Base-by-base conservation (phyloP, 441 rosid genomes). In the Euphorbia schlechtendalii region DNA sequence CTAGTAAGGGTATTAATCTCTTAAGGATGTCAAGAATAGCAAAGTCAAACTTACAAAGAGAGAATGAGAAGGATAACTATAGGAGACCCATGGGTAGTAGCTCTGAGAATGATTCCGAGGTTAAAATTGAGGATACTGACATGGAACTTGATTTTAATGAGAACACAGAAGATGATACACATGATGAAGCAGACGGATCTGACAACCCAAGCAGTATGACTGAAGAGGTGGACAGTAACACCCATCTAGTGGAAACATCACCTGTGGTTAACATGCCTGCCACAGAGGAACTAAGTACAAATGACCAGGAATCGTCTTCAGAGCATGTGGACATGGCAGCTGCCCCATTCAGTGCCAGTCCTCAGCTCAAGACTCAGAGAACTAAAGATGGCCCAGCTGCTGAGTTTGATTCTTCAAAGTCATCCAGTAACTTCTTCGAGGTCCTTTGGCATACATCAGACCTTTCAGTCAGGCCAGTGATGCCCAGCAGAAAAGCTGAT, bases 101-200 rank as follows among this genome's bases (percentile, higher is more conserved):
- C 64, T 77, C 83, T 61, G 96, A 90, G 81, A 87, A 86, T 68
- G 84, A 88, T 74, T 74, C 97, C 62, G 97, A 93, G 71, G 93
- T 93, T 62, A 88, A 90, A 76, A 87, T 89, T 52, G 96, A 93
- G 76, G 86, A 90, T 76, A 86, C 85, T 3, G 97, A 93, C 69
- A 90, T 93, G 99, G 99, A 93, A 74, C 97, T 93, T 74, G 93
- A 93, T 81, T 93, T 93, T 75, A 79, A 88, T 70, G 99, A 93
- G 81, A 82, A 83, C 66, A 57, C 71, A 57, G 96, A 89, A 65
- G 96, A 88, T 53, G 99, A 93, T 75, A 64, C 70, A 56, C 82
- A 80, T n/a, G 96, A 90, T 62, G 99, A 93, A 71, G 46, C 80
- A 52, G 96, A 90, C 58, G 89, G 81, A 49, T 70, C 78, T 46